Evolutionary conservation across 768 basidiomycete genomes (phyloP), one percentile per base, ranked within the genome.

Genomic region (Auricularia sp.): DNA sequence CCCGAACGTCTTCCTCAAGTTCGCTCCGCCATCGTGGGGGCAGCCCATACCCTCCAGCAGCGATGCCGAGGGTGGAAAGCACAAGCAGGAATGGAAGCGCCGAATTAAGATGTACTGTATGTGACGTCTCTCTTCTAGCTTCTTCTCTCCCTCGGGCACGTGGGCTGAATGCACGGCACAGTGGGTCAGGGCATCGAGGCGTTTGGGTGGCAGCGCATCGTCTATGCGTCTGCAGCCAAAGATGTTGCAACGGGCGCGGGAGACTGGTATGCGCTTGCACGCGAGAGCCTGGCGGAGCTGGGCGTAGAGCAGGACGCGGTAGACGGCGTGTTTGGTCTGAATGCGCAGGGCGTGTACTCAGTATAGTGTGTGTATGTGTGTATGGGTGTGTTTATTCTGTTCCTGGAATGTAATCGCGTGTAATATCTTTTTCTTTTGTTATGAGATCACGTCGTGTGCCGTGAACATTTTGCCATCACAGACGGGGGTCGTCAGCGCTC

Each of bases 81-180:
- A 84, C 69, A 77, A 80, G 68, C 82, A 80, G 65, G 89, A 91
- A 42, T 75, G 82, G 76, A 82, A 76, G 73, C 82, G 86, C 62
- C 79, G 89, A 65, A 83, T 92, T 75, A 93, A 89, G 79, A 89
- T 93, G 83, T 93, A 90, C 76, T 77, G 91, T 93, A 71, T 77
- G 90, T 85, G 18, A 29, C 34, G 13, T 42, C 13, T 14, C 39
- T 42, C 44, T 68, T 34, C 29, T 14, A 24, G 47, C 44, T 62
- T 42, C 66, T 51, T 21, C 36, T 21, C 29, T 1, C 61, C 24
- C 35, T 36, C 13, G 34, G 2, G 14, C 33, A 54, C 58, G 73
- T 85, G 83, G 83, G 83, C 56, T 29, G 56, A 29, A 24, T 24
- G 54, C 54, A 24, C n/a, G 35, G 64, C 24, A 3, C 66, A 94